A percentile compares a stretch with the other conserved stretches of the same genome.
Evolutionary conservation across 2,329 filamentous ascomycete genomes (phyloP).

Genomic region (Mariannaea elegans): DNA sequence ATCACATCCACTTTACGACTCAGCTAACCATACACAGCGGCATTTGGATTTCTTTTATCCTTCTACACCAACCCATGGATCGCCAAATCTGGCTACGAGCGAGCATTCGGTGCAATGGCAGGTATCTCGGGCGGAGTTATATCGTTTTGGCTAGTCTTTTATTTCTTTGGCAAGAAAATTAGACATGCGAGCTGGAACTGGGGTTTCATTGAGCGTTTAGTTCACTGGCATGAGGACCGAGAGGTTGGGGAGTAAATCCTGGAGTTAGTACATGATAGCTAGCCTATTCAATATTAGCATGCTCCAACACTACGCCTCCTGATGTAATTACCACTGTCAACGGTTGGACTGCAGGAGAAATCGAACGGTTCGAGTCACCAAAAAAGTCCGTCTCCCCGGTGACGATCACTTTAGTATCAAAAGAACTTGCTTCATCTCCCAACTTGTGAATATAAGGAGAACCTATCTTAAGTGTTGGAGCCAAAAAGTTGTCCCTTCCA

Average conservation of each 20-base stretch:
- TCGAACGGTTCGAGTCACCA: too few relatives aligned
- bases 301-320: too few relatives aligned
- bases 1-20: neutral
- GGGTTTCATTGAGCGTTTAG: slow-evolving; percentile 20
- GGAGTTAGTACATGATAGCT: too few relatives aligned
- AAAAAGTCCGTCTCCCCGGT: too few relatives aligned
- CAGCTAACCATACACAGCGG: slow-evolving; percentile 31
- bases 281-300: too few relatives aligned
- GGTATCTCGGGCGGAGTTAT: slow-evolving; percentile 57
- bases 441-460: too few relatives aligned
- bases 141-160: slow-evolving; percentile 58
- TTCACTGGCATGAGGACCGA: slow-evolving; percentile 26
- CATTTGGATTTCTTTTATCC: slow-evolving; percentile 64
- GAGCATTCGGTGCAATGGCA: slow-evolving; percentile 62
- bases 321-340: too few relatives aligned
- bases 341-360: too few relatives aligned
- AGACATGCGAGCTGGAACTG: slow-evolving; percentile 22
- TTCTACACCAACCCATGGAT: slow-evolving; percentile 69
- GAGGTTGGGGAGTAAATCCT: slow-evolving; percentile 26
- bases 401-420: too few relatives aligned
- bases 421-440: too few relatives aligned
- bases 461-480: too few relatives aligned
- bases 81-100: slow-evolving; percentile 53
- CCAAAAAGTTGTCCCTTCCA: too few relatives aligned
- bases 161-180: slow-evolving; percentile 55